Conservation (phyloP, 2,329 filamentous ascomycete genomes). For the Seiridium cupressi region DNA sequence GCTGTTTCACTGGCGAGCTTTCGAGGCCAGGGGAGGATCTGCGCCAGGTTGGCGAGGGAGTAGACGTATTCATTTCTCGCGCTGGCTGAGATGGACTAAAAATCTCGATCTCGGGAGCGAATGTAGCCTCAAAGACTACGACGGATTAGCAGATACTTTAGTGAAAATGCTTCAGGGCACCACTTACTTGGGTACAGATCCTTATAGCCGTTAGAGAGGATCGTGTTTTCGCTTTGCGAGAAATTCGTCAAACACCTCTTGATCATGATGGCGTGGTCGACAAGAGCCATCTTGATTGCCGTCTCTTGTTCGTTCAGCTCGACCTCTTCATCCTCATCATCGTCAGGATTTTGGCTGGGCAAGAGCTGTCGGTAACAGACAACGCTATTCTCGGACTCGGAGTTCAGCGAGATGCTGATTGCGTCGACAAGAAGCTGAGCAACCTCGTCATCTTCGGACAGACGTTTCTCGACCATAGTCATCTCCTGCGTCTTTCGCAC, state of each 20-base stretch:
- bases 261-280: constrained; percentile 86
- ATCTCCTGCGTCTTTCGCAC: constrained; percentile 89
- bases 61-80: constrained; percentile 36
- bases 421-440: constrained; percentile 71
- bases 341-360: constrained; percentile 46
- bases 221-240: constrained; percentile 59
- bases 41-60: constrained; percentile 39
- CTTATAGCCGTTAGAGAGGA: constrained; percentile 52
- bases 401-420: constrained; percentile 73
- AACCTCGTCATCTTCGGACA: constrained; percentile 69
- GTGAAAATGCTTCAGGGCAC: background rate
- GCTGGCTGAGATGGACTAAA: constrained; percentile 52
- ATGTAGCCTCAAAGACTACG: constrained; percentile 59
- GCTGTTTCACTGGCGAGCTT: constrained; percentile 16
- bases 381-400: constrained; percentile 72
- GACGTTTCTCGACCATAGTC: constrained; percentile 69
- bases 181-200: constrained; percentile 65
- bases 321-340: constrained; percentile 38
- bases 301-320: constrained; percentile 64
- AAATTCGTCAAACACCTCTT: constrained; percentile 76
- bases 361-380: constrained; percentile 75
- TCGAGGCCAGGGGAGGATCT: constrained; percentile 30
- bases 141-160: constrained; percentile 15
- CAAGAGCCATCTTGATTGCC: constrained; percentile 78
- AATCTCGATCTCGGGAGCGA: constrained; percentile 63